phyloP scores from a whole-genome alignment of 257 asterid species.

The Przewalskia tangutica region DNA sequence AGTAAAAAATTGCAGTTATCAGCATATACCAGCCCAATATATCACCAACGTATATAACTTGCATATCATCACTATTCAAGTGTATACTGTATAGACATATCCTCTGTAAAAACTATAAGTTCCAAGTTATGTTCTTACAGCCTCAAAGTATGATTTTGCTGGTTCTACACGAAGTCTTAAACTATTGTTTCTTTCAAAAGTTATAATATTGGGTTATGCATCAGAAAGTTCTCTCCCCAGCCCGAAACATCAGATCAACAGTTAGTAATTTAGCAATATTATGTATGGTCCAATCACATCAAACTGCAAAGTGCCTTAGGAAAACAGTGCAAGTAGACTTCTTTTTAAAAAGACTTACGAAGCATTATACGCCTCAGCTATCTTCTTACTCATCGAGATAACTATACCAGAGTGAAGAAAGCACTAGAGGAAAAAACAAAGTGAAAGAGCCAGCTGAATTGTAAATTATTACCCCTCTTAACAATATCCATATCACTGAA shows the following conservation, averaged over 20 bases:
- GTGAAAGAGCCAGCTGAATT: neutral
- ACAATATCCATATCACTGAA: neutral
- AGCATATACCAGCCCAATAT: neutral
- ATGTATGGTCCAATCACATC: neutral
- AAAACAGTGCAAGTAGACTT: neutral
- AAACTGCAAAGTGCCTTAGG: neutral
- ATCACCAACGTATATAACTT: neutral
- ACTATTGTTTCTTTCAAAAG: neutral
- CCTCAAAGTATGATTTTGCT: neutral
- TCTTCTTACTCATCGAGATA: neutral
- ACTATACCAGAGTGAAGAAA: neutral
- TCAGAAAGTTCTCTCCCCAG: neutral
- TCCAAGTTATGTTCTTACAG: neutral
- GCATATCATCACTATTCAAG: neutral
- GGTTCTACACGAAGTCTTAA: neutral
- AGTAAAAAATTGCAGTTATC: neutral
- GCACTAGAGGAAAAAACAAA: neutral
- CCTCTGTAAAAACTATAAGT: neutral
- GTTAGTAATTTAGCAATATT: neutral
- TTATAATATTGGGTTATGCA: neutral
- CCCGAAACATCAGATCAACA: neutral
- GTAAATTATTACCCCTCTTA: neutral
- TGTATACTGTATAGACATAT: neutral
- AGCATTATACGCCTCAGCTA: neutral
- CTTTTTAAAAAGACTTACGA: neutral